These are phyloP conservation scores for Pouteria glomerata DNA, from an alignment of 148 eudicot species.

Conservation along the genomic window DNA sequence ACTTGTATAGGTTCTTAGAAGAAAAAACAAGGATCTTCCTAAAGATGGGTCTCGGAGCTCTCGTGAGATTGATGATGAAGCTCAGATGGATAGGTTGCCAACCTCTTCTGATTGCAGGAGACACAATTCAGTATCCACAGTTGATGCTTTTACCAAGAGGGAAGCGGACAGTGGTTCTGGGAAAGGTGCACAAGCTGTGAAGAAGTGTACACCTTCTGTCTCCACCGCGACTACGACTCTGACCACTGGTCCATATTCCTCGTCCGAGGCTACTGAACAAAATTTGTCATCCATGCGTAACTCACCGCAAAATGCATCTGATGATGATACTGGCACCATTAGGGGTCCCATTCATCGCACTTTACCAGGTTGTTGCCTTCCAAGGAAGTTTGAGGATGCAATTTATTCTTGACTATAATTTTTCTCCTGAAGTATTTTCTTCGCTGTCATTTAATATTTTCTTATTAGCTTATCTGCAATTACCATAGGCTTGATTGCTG, in stretches of 20 bases:
- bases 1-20: slow-evolving; percentile 51
- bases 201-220: slow-evolving; percentile 36
- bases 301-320: slow-evolving; percentile 46
- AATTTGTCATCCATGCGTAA: slow-evolving; percentile 36
- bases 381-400: background rate
- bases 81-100: slow-evolving; percentile 43
- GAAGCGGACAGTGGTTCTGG: slow-evolving; percentile 42
- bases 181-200: slow-evolving; percentile 27
- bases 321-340: slow-evolving; percentile 44
- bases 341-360: slow-evolving; percentile 57
- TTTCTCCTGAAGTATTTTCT: background rate
- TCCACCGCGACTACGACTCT: slow-evolving; percentile 36
- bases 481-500: slow-evolving; percentile 71
- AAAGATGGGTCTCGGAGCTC: slow-evolving; percentile 49
- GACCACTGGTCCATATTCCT: slow-evolving; percentile 47
- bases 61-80: slow-evolving; percentile 53
- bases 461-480: slow-evolving; percentile 7
- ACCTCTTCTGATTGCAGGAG: slow-evolving; percentile 46
- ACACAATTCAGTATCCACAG: slow-evolving; percentile 33
- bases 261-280: slow-evolving; percentile 43
- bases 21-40: slow-evolving; percentile 54
- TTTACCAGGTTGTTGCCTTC: slow-evolving; percentile 67
- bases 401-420: background rate
- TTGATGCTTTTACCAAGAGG: slow-evolving; percentile 39
- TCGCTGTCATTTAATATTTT: background rate